These are phyloP conservation scores for Aschersonia sp. DNA, from an alignment of 2,329 filamentous ascomycete species.

Conservation along the genomic window DNA sequence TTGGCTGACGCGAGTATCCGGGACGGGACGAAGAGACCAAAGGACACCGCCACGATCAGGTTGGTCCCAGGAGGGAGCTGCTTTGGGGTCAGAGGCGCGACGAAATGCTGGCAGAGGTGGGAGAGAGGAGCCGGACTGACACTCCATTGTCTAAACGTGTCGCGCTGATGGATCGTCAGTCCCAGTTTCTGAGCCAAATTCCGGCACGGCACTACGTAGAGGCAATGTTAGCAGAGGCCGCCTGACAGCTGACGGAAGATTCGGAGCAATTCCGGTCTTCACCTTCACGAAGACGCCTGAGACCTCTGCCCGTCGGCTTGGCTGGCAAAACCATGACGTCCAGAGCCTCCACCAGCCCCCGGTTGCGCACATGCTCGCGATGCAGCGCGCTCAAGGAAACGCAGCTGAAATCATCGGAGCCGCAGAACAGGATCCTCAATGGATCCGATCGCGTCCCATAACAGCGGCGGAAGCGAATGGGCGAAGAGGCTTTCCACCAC, in stretches of 20 bases:
- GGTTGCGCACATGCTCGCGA: constrained; percentile 36
- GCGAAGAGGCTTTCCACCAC: no score
- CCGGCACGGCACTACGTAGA: constrained; percentile 56
- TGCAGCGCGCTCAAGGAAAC: constrained; percentile 57
- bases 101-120: background rate
- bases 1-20: constrained; percentile 53
- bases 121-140: constrained; percentile 27
- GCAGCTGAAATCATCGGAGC: constrained; percentile 82
- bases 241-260: no score
- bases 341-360: constrained; percentile 52
- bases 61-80: constrained; percentile 50
- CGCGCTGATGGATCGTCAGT: constrained; percentile 57
- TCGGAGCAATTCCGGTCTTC: constrained; percentile 7
- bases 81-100: background rate
- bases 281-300: constrained; percentile 56
- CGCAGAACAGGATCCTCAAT: constrained; percentile 81
- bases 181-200: constrained; percentile 44
- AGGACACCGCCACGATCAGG: constrained; percentile 83
- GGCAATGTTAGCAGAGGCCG: background rate
- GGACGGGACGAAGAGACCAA: constrained; percentile 75
- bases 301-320: constrained; percentile 62
- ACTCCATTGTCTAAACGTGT: constrained; percentile 73
- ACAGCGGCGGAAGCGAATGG: background rate
- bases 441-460: constrained; percentile 30
- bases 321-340: constrained; percentile 73